Base-by-base conservation (phyloP, 73 alveolate genomes). In the Strombidium stylifer region DNA sequence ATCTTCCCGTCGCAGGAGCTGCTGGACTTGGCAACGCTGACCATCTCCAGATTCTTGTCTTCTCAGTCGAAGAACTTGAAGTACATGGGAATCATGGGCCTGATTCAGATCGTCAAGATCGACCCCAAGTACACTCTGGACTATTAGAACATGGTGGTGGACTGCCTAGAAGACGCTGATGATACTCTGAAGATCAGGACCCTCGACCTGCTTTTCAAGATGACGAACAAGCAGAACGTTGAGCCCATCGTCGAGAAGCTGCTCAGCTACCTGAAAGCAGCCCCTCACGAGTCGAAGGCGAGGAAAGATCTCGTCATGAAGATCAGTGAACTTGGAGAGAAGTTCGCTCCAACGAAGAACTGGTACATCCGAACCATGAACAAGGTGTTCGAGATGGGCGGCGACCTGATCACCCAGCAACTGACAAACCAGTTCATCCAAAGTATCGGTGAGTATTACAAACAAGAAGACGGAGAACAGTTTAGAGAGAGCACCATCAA, bases 151-250 rank as follows among this genome's bases (percentile, higher is more conserved):
- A 90, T 92, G 36, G 97, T 96, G 16, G 99, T 96, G 39, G 99
- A 96, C 67, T 96, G 99, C 64, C 74, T 96, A 5, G 99, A 96
- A 87, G 98, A 92, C 60, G 77, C 96, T 0, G 99, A 96, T 57
- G 99, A 93, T 50, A 96, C 99, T 16, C 76, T 96, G 50, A 96
- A 96, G 89, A 80, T 93, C 47, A 93, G 94, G 80, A 96, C 99
- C 8, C 80, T 96, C 49, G 98, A 91, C 56, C 71, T 96, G 50
- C 94, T 96, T 44, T 96, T 72, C 88, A 91, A 89, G 58, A 96
- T 96, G 99, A 96, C 99, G 10, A 96, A 93, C 58, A 85, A 94
- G 47, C 82, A 82, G 62, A 96, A 96, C 67, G 99, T 93, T 10
- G 98, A 84, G 49, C 98, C 94, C 31, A 95, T 96, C 26, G 97